A percentile compares a stretch with the other conserved stretches of the same genome.
Evolutionary conservation across 2,329 filamentous ascomycete species (phyloP).

Genomic region (Plectosphaerella cucumerina): DNA sequence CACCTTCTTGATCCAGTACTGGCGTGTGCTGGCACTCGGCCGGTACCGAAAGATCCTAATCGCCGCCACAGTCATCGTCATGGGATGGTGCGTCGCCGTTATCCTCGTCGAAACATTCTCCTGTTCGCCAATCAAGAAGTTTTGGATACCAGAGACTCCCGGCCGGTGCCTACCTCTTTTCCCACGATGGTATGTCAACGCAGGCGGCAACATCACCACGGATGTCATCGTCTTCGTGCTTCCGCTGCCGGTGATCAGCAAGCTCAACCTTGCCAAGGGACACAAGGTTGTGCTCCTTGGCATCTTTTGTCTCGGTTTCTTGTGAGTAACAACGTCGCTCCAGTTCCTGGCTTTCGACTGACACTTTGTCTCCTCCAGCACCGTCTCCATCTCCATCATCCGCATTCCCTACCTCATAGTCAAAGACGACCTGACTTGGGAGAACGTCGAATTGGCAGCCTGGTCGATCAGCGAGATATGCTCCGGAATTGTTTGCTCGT

Average conservation of each 20-base stretch:
- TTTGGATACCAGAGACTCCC: constrained; percentile 18
- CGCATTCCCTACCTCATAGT: constrained; percentile 16
- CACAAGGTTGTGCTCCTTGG: constrained; percentile 17
- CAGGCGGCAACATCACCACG: constrained; percentile 15
- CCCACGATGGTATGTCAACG: constrained; percentile 18
- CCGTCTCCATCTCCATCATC: constrained; percentile 18
- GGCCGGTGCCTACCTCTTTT: constrained; percentile 16
- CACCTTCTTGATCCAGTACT: constrained; percentile 22
- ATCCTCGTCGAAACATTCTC: constrained; percentile 18
- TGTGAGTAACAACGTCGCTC: background rate
- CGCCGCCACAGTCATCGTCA: constrained; percentile 18
- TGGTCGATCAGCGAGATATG: constrained; percentile 19
- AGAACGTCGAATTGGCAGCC: constrained; percentile 16
- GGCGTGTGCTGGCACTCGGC: constrained; percentile 19
- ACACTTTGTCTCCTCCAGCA: constrained; percentile 3
- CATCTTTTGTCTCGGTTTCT: constrained; percentile 14
- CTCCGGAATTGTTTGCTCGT: constrained; percentile 16
- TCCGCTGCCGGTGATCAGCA: constrained; percentile 12
- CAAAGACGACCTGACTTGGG: constrained; percentile 15
- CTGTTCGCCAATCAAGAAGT: constrained; percentile 19
- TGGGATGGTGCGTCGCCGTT: constrained; percentile 21
- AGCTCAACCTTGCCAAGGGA: constrained; percentile 7
- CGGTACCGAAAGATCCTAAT: constrained; percentile 20
- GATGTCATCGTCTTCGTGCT: constrained; percentile 13
- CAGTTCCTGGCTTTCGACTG: background rate